Evolutionary conservation across 2,329 filamentous ascomycete genomes (phyloP).

Genomic region (Neoscytalidium dimidiatum): DNA sequence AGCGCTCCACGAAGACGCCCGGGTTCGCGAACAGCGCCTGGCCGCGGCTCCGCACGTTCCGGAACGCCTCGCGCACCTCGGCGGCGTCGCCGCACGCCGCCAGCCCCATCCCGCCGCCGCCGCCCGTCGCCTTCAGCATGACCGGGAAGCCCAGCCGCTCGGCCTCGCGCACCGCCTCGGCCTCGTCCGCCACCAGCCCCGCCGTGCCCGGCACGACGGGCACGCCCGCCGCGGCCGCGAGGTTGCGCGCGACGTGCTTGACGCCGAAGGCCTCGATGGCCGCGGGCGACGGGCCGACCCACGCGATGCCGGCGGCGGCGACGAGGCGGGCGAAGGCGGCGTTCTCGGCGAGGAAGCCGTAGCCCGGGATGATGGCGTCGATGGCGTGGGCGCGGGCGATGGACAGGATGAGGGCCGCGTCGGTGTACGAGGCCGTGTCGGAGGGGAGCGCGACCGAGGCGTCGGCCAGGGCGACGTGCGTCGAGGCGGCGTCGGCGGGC

Average conservation of each 20-base stretch:
- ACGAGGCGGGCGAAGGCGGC: conserved; percentile 60
- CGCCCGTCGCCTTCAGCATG: conserved; percentile 63
- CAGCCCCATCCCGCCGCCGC: conserved; percentile 79
- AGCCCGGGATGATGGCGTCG: conserved; percentile 66
- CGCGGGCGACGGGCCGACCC: conserved; percentile 59
- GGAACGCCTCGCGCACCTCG: conserved; percentile 71
- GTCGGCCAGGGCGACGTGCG: conserved; percentile 57
- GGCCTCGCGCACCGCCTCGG: conserved; percentile 49
- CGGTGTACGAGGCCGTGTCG: conserved; percentile 51
- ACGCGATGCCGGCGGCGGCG: conserved; percentile 56
- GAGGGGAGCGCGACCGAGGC: conserved; percentile 52
- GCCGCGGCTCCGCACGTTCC: conserved; percentile 71
- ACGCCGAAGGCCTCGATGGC: conserved; percentile 59
- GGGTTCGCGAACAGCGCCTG: conserved; percentile 79
- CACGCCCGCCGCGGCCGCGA: conserved; percentile 55
- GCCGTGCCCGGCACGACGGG: conserved; percentile 58
- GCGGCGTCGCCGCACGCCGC: conserved; percentile 68
- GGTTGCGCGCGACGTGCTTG: conserved; percentile 58
- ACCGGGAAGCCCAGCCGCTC: conserved; percentile 53
- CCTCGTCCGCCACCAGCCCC: conserved; percentile 49
- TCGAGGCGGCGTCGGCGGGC: conserved; percentile 55
- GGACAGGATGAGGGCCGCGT: conserved; percentile 50
- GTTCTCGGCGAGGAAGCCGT: conserved; percentile 68
- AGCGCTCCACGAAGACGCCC: conserved; percentile 82
- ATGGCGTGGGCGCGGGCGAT: conserved; percentile 53